phyloP scores from a whole-genome alignment of 192 early-diverging fungal genomes.

The Spinellus fusiger region DNA sequence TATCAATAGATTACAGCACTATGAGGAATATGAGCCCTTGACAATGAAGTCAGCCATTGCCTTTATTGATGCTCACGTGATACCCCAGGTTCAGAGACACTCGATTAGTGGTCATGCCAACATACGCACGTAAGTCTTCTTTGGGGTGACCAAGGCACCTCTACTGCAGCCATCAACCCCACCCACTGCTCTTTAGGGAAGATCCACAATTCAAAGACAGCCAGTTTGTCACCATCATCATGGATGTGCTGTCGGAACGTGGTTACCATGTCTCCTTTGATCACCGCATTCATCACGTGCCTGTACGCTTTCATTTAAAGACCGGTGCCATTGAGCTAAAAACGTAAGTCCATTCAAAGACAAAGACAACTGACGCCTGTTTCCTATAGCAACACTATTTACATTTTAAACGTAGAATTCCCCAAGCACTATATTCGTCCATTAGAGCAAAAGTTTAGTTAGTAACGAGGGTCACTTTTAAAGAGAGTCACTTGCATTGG shows the following conservation, averaged over 20 bases:
- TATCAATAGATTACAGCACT: constrained; percentile 49
- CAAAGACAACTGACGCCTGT: background rate
- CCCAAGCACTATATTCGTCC: constrained; percentile 56
- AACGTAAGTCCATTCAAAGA: constrained; percentile 23
- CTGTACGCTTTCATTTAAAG: constrained; percentile 39
- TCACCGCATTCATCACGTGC: constrained; percentile 40
- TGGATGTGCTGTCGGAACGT: constrained; percentile 52
- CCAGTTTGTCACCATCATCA: constrained; percentile 46
- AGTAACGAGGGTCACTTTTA: background rate
- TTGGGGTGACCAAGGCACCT: background rate
- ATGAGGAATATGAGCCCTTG: constrained; percentile 43
- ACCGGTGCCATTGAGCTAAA: constrained; percentile 47
- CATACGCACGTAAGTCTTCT: constrained; percentile 43
- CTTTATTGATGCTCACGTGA: constrained; percentile 43
- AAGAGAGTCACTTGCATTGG: background rate
- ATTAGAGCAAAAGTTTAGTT: constrained; percentile 52
- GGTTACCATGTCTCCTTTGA: constrained; percentile 53
- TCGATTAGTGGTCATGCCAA: constrained; percentile 52
- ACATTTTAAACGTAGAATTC: constrained; percentile 47
- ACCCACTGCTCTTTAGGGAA: constrained; percentile 19
- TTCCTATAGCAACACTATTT: constrained; percentile 32
- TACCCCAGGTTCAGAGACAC: constrained; percentile 43
- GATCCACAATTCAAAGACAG: constrained; percentile 35
- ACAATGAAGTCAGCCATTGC: constrained; percentile 37
- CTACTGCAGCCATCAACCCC: background rate